Evolutionary conservation across 1,139 yeast species (phyloP).

Genomic region (Protomyces arabidopsidicola): DNA sequence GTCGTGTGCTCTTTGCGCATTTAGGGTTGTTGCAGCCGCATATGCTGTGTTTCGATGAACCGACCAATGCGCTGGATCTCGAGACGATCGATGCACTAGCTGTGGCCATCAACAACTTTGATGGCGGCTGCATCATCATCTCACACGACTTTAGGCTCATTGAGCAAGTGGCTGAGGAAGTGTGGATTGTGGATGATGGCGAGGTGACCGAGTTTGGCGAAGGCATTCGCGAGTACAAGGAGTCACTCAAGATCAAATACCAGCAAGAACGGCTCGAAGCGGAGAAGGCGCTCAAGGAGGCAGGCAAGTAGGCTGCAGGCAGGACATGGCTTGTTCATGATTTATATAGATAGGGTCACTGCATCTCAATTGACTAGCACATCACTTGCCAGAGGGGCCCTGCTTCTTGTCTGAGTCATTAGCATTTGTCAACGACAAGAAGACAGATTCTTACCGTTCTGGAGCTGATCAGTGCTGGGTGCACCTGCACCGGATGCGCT

Average conservation of each 20-base stretch:
- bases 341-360: neutral
- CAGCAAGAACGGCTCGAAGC: slow-evolving; percentile 15
- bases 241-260: slow-evolving; percentile 25
- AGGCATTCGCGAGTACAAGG: slow-evolving; percentile 31
- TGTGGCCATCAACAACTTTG: slow-evolving; percentile 86
- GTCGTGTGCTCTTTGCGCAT: slow-evolving; percentile 95
- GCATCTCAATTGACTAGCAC: neutral
- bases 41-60: slow-evolving; percentile 94
- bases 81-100: slow-evolving; percentile 97
- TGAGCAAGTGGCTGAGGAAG: slow-evolving; percentile 93
- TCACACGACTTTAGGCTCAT: slow-evolving; percentile 98
- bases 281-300: neutral
- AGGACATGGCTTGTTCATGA: neutral
- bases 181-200: slow-evolving; percentile 29
- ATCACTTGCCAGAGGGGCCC: neutral
- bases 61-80: slow-evolving; percentile 98
- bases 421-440: neutral
- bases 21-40: slow-evolving; percentile 93
- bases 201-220: slow-evolving; percentile 29
- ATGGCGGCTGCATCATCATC: slow-evolving; percentile 97
- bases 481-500: neutral
- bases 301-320: neutral
- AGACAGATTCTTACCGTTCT: neutral
- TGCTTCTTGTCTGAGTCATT: neutral
- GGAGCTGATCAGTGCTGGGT: neutral